These are phyloP conservation scores for Metschnikowia drakensbergensis DNA, from an alignment of 805 yeast genomes.

Conservation along the genomic window DNA sequence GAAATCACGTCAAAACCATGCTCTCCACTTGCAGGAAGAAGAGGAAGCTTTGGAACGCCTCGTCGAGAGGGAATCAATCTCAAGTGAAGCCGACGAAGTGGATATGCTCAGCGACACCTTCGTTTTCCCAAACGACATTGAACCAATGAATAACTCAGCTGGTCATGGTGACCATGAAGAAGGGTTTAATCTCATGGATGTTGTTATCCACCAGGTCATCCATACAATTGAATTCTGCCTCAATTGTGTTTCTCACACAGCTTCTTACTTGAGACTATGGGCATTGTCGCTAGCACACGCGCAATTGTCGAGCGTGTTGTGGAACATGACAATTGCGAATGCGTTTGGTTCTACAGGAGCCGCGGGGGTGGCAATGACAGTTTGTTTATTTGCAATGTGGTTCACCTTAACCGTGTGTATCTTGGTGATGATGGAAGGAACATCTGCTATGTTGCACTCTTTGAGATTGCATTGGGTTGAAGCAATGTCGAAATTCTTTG, in stretches of 20 bases:
- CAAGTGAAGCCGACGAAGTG: conserved; percentile 12
- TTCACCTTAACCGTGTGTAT: conserved; percentile 65
- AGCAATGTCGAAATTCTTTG: conserved; percentile 75
- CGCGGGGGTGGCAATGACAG: conserved; percentile 54
- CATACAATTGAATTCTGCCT: conserved; percentile 78
- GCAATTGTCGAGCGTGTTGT: conserved; percentile 68
- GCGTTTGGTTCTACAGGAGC: conserved; percentile 56
- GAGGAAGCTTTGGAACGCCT: conserved; percentile 24
- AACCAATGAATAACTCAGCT: conserved; percentile 31
- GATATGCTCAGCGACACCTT: conserved; percentile 18
- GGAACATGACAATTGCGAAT: conserved; percentile 70
- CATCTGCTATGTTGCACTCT: conserved; percentile 79
- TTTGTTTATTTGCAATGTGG: conserved; percentile 69
- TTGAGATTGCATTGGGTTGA: conserved; percentile 80
- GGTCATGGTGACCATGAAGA: conserved; percentile 33
- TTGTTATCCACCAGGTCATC: conserved; percentile 74
- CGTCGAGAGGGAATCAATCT: conserved; percentile 3
- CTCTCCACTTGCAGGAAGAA: conserved; percentile 39
- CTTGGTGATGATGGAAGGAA: conserved; percentile 76
- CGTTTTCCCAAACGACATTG: conserved; percentile 35
- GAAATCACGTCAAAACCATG: conserved; percentile 28
- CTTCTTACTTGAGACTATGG: conserved; percentile 75
- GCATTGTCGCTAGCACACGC: conserved; percentile 77
- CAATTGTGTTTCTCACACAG: conserved; percentile 77
- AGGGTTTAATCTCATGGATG: conserved; percentile 52